Conservation (phyloP, 2,329 filamentous ascomycete species). For the Talaromyces sp. region DNA sequence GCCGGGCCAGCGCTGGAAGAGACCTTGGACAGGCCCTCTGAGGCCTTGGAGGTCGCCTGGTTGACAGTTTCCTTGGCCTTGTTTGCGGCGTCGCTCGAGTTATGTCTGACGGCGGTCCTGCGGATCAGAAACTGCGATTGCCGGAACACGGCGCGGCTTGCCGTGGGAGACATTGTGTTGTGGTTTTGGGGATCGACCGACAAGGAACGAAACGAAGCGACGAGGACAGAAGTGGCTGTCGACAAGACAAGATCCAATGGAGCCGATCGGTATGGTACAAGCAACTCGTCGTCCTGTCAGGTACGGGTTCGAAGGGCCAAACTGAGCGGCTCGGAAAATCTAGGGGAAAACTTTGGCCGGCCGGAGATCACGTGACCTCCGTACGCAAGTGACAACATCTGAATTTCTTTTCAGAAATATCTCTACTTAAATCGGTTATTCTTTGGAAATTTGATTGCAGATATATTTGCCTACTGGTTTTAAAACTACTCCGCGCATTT, state of each 20-base stretch:
- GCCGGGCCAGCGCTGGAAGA: constrained; percentile 74
- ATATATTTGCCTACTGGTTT: background rate
- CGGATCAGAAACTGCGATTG: constrained; percentile 46
- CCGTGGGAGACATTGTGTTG: constrained; percentile 39
- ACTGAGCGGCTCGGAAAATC: constrained; percentile 39
- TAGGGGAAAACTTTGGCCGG: constrained; percentile 28
- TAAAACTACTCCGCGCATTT: background rate
- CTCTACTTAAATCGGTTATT: background rate
- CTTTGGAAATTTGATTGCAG: background rate
- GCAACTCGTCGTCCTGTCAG: constrained; percentile 26
- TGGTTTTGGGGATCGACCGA: constrained; percentile 18
- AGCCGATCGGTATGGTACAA: constrained; percentile 22
- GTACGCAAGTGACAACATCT: background rate
- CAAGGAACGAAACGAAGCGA: constrained; percentile 21
- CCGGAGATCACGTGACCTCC: constrained; percentile 7
- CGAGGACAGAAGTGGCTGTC: constrained; percentile 19
- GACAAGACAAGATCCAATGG: constrained; percentile 38
- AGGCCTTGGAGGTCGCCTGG: constrained; percentile 57
- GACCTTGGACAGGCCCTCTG: constrained; percentile 78
- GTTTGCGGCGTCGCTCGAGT: constrained; percentile 43
- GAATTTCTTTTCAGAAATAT: background rate
- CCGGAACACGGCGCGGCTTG: constrained; percentile 42
- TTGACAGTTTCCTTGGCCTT: constrained; percentile 43
- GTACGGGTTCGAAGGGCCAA: constrained; percentile 27
- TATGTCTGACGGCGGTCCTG: constrained; percentile 42